Evolutionary conservation across 805 yeast species (phyloP).

Genomic region (Cyberlindnera mississippiensis): DNA sequence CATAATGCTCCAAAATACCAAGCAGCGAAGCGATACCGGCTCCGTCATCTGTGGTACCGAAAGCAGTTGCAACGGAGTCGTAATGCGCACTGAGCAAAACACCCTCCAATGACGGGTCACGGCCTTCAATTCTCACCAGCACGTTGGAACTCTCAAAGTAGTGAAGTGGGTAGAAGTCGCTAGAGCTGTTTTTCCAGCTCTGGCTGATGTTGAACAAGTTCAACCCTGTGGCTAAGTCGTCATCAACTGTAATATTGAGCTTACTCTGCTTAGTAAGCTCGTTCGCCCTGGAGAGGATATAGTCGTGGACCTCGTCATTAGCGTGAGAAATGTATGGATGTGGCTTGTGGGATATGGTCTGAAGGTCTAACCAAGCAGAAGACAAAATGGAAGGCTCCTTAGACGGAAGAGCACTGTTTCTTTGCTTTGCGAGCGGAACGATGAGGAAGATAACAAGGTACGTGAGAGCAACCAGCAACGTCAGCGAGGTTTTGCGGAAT

Average conservation of each 20-base stretch:
- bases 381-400: conserved; percentile 35
- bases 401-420: conserved; percentile 41
- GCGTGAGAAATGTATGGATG: conserved; percentile 81
- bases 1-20: conserved; percentile 56
- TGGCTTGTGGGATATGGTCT: conserved; percentile 55
- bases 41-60: conserved; percentile 91
- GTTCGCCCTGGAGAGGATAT: conserved; percentile 43
- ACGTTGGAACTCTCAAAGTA: conserved; percentile 82
- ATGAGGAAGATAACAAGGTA: conserved; percentile 38
- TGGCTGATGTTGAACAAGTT: conserved; percentile 49
- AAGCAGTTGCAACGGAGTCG: conserved; percentile 84
- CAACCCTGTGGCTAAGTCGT: conserved; percentile 34
- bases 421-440: conserved; percentile 36
- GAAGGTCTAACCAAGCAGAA: conserved; percentile 68
- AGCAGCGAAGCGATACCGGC: conserved; percentile 80
- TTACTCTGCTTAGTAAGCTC: conserved; percentile 28
- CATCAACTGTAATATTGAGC: conserved; percentile 31
- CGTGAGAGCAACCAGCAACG: conserved; percentile 49
- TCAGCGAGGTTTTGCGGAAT: conserved; percentile 69
- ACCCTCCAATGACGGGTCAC: conserved; percentile 54
- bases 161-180: conserved; percentile 45
- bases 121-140: conserved; percentile 71
- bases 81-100: conserved; percentile 79
- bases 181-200: conserved; percentile 37
- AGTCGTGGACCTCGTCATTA: conserved; percentile 74